phyloP scores from a whole-genome alignment of 257 asterid species.

The Galeopsis tetrahit region DNA sequence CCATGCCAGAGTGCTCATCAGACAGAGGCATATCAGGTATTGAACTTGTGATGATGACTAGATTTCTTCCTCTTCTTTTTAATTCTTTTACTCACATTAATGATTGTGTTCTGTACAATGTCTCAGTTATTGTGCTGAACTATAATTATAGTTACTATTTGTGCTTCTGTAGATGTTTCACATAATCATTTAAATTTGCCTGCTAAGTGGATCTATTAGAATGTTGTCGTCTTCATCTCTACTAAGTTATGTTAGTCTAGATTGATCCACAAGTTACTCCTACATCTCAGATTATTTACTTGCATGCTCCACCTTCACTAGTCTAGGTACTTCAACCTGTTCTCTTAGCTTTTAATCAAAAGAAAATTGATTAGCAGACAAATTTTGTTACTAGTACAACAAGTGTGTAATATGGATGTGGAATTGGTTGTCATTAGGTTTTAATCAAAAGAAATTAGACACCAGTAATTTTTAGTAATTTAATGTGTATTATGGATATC shows the following conservation, averaged over 20 bases:
- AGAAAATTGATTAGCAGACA: no score
- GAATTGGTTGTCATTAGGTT: background rate
- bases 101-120: background rate
- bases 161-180: background rate
- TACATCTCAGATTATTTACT: background rate
- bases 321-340: no score
- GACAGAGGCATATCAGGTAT: constrained; percentile 92
- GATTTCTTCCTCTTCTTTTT: background rate
- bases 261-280: background rate
- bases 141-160: background rate
- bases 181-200: background rate
- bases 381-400: no score
- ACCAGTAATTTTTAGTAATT: no score
- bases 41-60: background rate
- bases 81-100: background rate
- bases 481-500: no score
- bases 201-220: background rate
- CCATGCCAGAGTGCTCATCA: constrained; percentile 86
- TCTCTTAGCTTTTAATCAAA: no score
- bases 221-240: background rate
- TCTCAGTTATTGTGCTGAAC: background rate
- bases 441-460: no score
- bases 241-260: background rate
- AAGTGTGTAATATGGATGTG: no score
- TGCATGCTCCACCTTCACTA: background rate